Conservation (phyloP, 1,139 yeast genomes). For the Pneumocystis canis region DNA sequence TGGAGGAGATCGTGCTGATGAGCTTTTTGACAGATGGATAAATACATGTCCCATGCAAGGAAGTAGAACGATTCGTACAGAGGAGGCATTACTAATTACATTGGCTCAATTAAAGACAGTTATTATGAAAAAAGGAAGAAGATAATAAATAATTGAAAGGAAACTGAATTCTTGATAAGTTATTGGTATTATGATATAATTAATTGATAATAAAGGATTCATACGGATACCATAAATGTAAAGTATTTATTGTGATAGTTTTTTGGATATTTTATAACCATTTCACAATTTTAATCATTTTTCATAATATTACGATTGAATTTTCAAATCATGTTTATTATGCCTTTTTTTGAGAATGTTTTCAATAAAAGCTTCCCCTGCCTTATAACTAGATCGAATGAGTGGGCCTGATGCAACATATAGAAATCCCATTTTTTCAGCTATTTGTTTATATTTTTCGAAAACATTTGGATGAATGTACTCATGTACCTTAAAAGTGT, state of each 20-base stretch:
- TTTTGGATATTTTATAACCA: too few relatives aligned
- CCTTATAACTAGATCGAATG: slow-evolving; percentile 91
- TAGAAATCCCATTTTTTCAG: slow-evolving; percentile 79
- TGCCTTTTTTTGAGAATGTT: slow-evolving; percentile 70
- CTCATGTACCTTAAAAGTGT: slow-evolving; percentile 49
- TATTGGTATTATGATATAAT: too few relatives aligned
- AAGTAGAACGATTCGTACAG: slow-evolving; percentile 7
- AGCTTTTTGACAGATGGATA: slow-evolving; percentile 12
- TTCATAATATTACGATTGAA: too few relatives aligned
- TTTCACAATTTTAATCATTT: too few relatives aligned
- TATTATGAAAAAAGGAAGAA: neutral
- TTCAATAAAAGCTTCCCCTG: slow-evolving; percentile 96
- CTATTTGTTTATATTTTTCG: slow-evolving; percentile 80
- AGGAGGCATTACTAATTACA: slow-evolving; percentile 11
- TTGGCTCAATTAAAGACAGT: slow-evolving; percentile 2
- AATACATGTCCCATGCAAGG: slow-evolving; percentile 10
- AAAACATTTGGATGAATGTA: slow-evolving; percentile 91
- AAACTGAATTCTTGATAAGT: too few relatives aligned
- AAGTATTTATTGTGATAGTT: too few relatives aligned
- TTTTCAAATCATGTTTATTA: too few relatives aligned
- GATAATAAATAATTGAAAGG: neutral
- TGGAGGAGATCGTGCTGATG: slow-evolving; percentile 8
- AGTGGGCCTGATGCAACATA: slow-evolving; percentile 97
- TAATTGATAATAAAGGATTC: too few relatives aligned
- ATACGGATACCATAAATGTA: too few relatives aligned